Evolutionary conservation across 163 green algal genomes (phyloP), one percentile per base, ranked within the genome.

Genomic region (Scenedesmus sp.): DNA sequence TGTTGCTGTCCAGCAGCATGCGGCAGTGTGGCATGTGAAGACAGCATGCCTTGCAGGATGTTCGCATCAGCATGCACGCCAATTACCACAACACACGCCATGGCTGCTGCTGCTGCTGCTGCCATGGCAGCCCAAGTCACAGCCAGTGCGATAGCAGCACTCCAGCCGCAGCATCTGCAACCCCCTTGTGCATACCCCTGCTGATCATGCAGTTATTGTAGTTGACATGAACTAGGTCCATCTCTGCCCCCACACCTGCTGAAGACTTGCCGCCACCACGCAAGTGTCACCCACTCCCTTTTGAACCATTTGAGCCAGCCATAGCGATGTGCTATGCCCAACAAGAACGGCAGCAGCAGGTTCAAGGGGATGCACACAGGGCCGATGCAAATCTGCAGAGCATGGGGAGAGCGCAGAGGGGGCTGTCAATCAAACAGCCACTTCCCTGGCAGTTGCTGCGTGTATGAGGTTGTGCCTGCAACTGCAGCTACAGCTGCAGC

Each of bases 361-460:
- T 91, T 91, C 55, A 91, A 46, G 0, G 87, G 87, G 13, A 91
- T 91, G 87, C 87, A 91, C 20, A 91, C 87, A 54, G 87, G 87
- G 4, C 87, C 87, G 60, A 91, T 64, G 76, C 76, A 84, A 9
- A 90, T 46, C 85, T 89, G 84, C 62, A 88, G 70, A 79, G 70
- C 70, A 79, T 13, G 3, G 34, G 23, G 4, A 79, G 4, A 15
- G 5, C 2, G 1, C 23, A 52, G 23, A 18, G 0, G 20, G 4
- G 18, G 12, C 64, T 73, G 64, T 16, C 66, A 2, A 52, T 66
- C 7, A 26, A 46, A 46, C 34, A 66, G 79, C 18, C 18, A 66
- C 10, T 26, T 55, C 12, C 2, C 70, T 15, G 20, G 23, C 3
- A 18, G 70, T 79, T 79, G 70, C 70, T 79, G 70, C 46, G 70